Evolutionary conservation across 148 eudicot genomes (phyloP).

Genomic region (Drosera capensis): DNA sequence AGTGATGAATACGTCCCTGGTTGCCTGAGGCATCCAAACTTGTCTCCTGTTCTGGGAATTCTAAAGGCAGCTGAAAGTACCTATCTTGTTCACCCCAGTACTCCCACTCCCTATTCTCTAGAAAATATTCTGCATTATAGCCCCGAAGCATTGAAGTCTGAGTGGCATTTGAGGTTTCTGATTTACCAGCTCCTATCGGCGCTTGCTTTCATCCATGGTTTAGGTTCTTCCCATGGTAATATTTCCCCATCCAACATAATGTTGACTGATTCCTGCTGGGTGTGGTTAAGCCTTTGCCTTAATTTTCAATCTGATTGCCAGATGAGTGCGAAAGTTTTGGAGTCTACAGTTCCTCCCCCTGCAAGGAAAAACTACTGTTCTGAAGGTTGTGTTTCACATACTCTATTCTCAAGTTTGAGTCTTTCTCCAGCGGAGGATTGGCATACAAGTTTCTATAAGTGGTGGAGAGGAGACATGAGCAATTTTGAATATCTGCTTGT

Average conservation of each 20-base stretch:
- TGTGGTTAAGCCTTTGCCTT: slow-evolving; percentile 60
- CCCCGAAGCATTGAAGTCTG: slow-evolving; percentile 60
- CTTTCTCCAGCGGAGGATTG: slow-evolving; percentile 43
- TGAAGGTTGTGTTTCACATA: slow-evolving; percentile 34
- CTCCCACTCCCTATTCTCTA: slow-evolving; percentile 60
- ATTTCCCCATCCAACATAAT: slow-evolving; percentile 48
- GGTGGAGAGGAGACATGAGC: slow-evolving; percentile 88
- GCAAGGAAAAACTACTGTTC: slow-evolving; percentile 14
- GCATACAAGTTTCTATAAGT: slow-evolving; percentile 48
- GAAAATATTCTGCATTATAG: slow-evolving; percentile 70
- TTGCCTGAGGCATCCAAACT: slow-evolving; percentile 89
- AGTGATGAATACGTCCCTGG: slow-evolving; percentile 53
- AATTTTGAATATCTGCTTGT: slow-evolving; percentile 86
- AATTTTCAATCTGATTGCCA: slow-evolving; percentile 17
- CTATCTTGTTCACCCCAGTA: slow-evolving; percentile 45
- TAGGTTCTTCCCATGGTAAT: slow-evolving; percentile 69
- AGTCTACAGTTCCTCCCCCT: slow-evolving; percentile 8
- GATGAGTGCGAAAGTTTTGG: slow-evolving; percentile 11
- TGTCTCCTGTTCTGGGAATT: slow-evolving; percentile 62
- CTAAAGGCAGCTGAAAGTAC: slow-evolving; percentile 35
- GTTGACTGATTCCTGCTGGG: slow-evolving; percentile 64
- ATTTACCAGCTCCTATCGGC: slow-evolving; percentile 81
- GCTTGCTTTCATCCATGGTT: slow-evolving; percentile 58
- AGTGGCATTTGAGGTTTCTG: slow-evolving; percentile 58
- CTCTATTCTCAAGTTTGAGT: slow-evolving; percentile 52